Base-by-base conservation (phyloP, 768 basidiomycete genomes). In the Calocybe gangraenosa region DNA sequence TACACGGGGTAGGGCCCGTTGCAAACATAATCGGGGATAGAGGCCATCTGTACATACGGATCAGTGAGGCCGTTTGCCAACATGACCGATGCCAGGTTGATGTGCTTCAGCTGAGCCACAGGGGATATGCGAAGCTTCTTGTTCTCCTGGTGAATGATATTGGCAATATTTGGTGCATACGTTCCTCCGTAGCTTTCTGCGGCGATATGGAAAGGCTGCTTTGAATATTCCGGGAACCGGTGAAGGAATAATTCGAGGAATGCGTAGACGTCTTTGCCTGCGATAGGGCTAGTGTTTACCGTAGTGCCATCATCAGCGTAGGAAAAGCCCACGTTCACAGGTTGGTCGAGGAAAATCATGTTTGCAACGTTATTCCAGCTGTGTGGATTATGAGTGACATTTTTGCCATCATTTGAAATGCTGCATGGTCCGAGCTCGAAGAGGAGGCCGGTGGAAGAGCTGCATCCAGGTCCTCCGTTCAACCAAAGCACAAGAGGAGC, bases 361-460 rank as follows among this genome's bases (percentile, higher is more conserved):
- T 90, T 90, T 38, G 87, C 82, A 51, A 84, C 66, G 32, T 70
- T 73, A 55, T 84, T 99, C 95, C 95, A 99, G 53, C 84, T 84
- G 71, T 88, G 61, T 5, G 80, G 75, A 66, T 99, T 97, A 59
- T 59, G 57, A 1, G 79, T 82, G 13, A 81, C 82, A 66, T 82
- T 84, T 48, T 68, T 67, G 25, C 92, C 91, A 1, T 81, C 70
- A 34, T 90, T 66, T 14, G 75, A 66, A 49, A 97, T 73, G 22
- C 65, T 67, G 65, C 95, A 97, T 0, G 95, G 93, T 0, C 95
- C 95, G 17, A 95, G 81, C 59, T 97, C 93, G 54, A 95, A 91
- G 13, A 98, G 71, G 18, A 96, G 76, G 8, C 94, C 94, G 1
- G 89, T 87, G 8, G 83, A 80, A 7, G 82, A 85, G 44, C 79